Percentiles rank a stretch among this genome's conserved stretches.
These are phyloP conservation scores for Musa balbisiana DNA, from an alignment of 202 grass and related monocot genomes.

Conservation along the genomic window DNA sequence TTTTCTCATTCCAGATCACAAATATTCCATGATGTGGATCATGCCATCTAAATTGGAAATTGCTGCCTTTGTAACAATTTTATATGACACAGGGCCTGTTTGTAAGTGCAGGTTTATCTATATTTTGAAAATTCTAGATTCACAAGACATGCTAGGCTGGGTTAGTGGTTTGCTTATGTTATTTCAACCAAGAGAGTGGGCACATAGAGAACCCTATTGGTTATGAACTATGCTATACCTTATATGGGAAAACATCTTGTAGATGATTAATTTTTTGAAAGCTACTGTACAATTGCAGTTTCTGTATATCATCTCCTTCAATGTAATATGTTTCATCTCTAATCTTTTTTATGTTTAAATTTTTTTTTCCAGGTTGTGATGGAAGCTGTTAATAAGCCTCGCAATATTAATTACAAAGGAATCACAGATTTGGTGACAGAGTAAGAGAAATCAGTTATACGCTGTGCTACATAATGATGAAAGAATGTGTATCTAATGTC, in stretches of 20 bases:
- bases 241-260: not conserved
- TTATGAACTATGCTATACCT: not conserved
- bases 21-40: not conserved
- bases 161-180: not conserved
- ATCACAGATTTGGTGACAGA: constrained; percentile 89
- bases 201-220: too few relatives aligned
- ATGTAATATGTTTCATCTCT: not conserved
- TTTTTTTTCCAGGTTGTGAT: constrained; percentile 62
- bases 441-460: constrained; percentile 40
- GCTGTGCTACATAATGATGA: constrained; percentile 8
- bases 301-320: not conserved
- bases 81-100: not conserved
- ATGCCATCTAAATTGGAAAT: not conserved
- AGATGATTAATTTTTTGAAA: too few relatives aligned
- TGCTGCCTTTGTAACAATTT: not conserved
- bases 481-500: not conserved
- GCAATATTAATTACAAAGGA: constrained; percentile 85
- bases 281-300: too few relatives aligned
- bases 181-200: not conserved
- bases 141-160: not conserved
- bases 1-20: not conserved
- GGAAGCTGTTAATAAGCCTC: constrained; percentile 91
- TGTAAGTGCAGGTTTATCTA: not conserved
- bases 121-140: not conserved
- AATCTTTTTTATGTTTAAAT: constrained; percentile 13